phyloP scores from a whole-genome alignment of 2,329 filamentous ascomycete species.

The Alternaria sp. region DNA sequence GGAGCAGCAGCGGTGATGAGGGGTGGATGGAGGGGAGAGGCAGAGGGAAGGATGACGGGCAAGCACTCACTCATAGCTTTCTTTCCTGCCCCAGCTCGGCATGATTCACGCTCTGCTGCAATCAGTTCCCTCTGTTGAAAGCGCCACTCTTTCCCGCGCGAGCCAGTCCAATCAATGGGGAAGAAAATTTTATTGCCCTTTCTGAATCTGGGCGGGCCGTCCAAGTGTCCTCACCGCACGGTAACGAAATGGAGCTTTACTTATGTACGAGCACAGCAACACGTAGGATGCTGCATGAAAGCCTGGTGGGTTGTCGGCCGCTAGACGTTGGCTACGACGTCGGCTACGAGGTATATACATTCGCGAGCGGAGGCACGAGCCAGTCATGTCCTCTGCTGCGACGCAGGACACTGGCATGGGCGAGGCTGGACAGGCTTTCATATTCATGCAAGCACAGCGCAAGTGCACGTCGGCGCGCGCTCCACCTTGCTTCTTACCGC shows the following conservation, averaged over 20 bases:
- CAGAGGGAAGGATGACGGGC: constrained; percentile 21
- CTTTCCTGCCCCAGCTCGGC: constrained; percentile 52
- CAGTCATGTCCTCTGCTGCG: constrained; percentile 20
- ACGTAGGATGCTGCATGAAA: constrained; percentile 22
- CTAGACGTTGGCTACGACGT: constrained; percentile 16
- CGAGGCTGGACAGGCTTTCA: constrained; percentile 15
- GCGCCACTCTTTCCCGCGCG: constrained; percentile 17
- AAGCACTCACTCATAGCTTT: constrained; percentile 53
- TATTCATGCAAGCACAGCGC: constrained; percentile 24
- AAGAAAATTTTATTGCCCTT: constrained; percentile 24
- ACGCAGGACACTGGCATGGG: constrained; percentile 16
- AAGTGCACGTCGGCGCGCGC: constrained; percentile 5
- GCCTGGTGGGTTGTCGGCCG: constrained; percentile 20
- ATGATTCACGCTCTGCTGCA: constrained; percentile 41
- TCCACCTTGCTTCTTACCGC: constrained; percentile 25
- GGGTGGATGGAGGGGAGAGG: constrained; percentile 13
- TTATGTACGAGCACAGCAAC: constrained; percentile 25
- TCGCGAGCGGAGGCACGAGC: constrained; percentile 14
- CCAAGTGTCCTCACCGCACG: constrained; percentile 22
- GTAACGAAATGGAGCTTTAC: constrained; percentile 24
- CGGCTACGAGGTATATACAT: constrained; percentile 17
- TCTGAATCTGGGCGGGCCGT: constrained; percentile 25
- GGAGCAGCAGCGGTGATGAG: constrained; percentile 18
- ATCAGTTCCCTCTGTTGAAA: constrained; percentile 26
- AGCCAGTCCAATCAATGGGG: constrained; percentile 20